A percentile compares a stretch with the other conserved stretches of the same genome.
Evolutionary conservation across 371 early-diverging fungal genomes (phyloP).

Genomic region (Batkoa obscura): DNA sequence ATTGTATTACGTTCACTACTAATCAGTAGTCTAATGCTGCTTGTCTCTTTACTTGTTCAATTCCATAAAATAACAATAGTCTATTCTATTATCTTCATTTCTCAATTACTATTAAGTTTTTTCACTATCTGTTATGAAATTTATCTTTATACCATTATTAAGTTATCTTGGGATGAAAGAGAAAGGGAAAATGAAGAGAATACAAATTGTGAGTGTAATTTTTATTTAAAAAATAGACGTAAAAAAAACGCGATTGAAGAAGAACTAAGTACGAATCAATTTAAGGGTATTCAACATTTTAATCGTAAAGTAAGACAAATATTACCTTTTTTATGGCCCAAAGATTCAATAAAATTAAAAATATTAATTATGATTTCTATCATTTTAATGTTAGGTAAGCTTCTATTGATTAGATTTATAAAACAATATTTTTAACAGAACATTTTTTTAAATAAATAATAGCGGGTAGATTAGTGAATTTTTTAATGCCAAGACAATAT

Average conservation of each 20-base stretch:
- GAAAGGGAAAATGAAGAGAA: too few species aligned
- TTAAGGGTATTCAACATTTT: slow-evolving; percentile 3
- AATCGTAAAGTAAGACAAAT: slow-evolving; percentile 18
- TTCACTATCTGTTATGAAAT: too few species aligned
- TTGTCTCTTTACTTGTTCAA: too few species aligned
- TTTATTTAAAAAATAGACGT: too few species aligned
- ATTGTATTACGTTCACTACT: too few species aligned
- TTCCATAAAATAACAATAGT: too few species aligned
- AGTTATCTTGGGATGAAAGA: too few species aligned
- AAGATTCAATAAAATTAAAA: slow-evolving; percentile 31
- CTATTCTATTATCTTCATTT: too few species aligned
- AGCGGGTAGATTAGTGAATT: slow-evolving; percentile 35
- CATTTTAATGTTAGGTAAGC: slow-evolving; percentile 30
- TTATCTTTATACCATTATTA: too few species aligned
- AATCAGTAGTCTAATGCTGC: too few species aligned
- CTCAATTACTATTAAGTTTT: too few species aligned
- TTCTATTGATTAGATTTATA: slow-evolving; percentile 46
- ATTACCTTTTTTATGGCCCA: slow-evolving; percentile 73
- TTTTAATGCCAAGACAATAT: slow-evolving; percentile 57
- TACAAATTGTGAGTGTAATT: too few species aligned
- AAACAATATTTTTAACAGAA: slow-evolving; percentile 62
- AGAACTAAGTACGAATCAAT: neutral
- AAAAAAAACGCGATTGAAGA: neutral
- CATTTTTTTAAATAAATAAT: slow-evolving; percentile 43
- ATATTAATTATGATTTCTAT: slow-evolving; percentile 44